Percentiles rank a stretch among this genome's conserved stretches.
Conservation (phyloP, 2,329 filamentous ascomycete species). For the Ascochyta pisi region DNA sequence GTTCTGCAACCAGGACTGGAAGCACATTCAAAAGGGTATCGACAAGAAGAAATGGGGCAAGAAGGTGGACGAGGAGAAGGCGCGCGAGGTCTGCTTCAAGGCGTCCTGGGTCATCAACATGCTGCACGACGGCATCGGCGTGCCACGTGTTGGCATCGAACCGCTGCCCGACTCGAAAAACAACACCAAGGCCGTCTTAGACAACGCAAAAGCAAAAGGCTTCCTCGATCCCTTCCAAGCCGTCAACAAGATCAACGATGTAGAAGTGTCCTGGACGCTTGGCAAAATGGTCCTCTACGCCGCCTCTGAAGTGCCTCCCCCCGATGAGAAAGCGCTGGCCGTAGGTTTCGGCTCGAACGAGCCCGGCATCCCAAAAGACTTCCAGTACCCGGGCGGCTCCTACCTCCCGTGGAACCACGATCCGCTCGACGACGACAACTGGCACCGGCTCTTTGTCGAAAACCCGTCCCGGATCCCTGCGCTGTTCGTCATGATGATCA, state of each 20-base stretch:
- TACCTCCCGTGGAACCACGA: conserved; percentile 56
- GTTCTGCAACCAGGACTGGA: conserved; percentile 87
- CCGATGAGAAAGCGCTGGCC: conserved; percentile 66
- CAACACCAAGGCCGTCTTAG: conserved; percentile 72
- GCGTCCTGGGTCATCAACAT: conserved; percentile 98
- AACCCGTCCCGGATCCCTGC: conserved; percentile 73
- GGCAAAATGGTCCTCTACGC: conserved; percentile 97
- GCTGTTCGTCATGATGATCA: conserved; percentile 77
- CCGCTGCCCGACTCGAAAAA: conserved; percentile 66
- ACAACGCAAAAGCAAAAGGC: conserved; percentile 73
- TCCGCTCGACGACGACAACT: conserved; percentile 57
- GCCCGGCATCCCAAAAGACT: conserved; percentile 73
- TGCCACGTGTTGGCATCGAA: conserved; percentile 84
- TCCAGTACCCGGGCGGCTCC: conserved; percentile 75
- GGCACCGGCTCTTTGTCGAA: conserved; percentile 67
- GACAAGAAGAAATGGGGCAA: conserved; percentile 73
- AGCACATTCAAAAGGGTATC: conserved; percentile 72
- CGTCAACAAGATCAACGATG: conserved; percentile 87
- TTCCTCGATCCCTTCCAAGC: conserved; percentile 89
- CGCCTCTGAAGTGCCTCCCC: conserved; percentile 80
- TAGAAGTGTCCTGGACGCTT: conserved; percentile 96
- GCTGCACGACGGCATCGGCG: conserved; percentile 92
- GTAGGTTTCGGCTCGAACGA: conserved; percentile 93
- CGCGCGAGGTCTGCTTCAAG: conserved; percentile 93
- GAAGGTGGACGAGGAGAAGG: conserved; percentile 75